phyloP scores from a whole-genome alignment of 345 rosid genomes.

The Physaria fendleri region DNA sequence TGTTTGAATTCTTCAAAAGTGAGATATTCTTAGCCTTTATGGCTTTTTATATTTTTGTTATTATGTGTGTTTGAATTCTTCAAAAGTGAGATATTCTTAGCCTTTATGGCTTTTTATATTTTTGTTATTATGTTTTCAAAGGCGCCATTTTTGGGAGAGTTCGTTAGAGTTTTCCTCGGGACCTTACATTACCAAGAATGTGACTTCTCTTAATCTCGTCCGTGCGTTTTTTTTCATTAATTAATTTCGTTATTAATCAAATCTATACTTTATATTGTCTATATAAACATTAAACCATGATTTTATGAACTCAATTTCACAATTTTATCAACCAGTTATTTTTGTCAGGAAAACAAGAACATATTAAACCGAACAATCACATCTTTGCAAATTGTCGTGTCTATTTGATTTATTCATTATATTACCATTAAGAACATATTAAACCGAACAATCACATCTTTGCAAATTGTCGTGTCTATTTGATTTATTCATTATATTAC shows the following conservation, averaged over 20 bases:
- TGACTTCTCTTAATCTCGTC: conserved; percentile 14
- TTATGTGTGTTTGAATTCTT: conserved; percentile 21
- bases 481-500: too few relatives aligned
- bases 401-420: too few relatives aligned
- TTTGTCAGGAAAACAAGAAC: not conserved
- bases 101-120: not conserved
- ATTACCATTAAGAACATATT: too few relatives aligned
- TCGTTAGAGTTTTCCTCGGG: conserved; percentile 26
- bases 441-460: too few relatives aligned
- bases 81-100: conserved; percentile 4
- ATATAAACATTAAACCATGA: not conserved
- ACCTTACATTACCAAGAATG: conserved; percentile 11
- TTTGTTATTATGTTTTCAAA: not conserved
- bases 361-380: too few relatives aligned
- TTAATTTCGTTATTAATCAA: not conserved
- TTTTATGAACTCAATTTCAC: not conserved
- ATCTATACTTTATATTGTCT: not conserved
- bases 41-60: not conserved
- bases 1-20: conserved; percentile 24
- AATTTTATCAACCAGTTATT: conserved; percentile 11
- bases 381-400: too few relatives aligned
- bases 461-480: too few relatives aligned
- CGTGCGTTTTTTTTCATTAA: conserved; percentile 8
- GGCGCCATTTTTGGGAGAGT: conserved; percentile 32
- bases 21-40: not conserved